These are phyloP conservation scores for Gossypium bickii DNA, from an alignment of 345 rosid species.

Conservation along the genomic window DNA sequence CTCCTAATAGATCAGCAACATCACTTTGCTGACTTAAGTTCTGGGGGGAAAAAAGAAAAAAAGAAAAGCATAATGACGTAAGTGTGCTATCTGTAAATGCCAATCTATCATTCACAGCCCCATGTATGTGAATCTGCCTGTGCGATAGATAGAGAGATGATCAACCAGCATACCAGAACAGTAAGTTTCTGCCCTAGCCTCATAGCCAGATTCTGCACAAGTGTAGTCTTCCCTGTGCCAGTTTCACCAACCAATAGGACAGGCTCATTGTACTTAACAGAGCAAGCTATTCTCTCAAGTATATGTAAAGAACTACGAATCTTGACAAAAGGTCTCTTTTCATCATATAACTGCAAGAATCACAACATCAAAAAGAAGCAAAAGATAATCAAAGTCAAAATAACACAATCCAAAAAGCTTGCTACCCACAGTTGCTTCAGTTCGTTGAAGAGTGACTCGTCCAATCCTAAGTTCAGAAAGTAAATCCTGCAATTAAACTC, in stretches of 20 bases:
- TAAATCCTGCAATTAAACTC: conserved; percentile 44
- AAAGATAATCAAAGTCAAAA: conserved; percentile 12
- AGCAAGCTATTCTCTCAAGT: conserved; percentile 85
- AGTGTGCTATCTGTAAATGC: conserved; percentile 7
- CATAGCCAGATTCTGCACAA: conserved; percentile 77
- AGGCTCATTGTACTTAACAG: conserved; percentile 78
- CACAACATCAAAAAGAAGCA: conserved; percentile 23
- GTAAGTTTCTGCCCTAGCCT: conserved; percentile 84
- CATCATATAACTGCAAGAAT: conserved; percentile 43
- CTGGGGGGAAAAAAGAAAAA: conserved; percentile 31
- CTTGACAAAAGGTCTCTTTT: conserved; percentile 55
- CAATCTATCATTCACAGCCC: not conserved
- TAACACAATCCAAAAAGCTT: conserved; percentile 21
- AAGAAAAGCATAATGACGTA: conserved; percentile 9
- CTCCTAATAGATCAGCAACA: conserved; percentile 88
- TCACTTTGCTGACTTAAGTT: conserved; percentile 98
- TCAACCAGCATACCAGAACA: conserved; percentile 62
- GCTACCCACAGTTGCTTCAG: conserved; percentile 43
- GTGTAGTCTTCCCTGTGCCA: conserved; percentile 97
- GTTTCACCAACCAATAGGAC: conserved; percentile 99
- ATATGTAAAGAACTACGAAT: conserved; percentile 64
- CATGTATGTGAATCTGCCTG: not conserved
- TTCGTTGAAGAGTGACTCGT: conserved; percentile 55
- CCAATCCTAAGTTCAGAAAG: conserved; percentile 58
- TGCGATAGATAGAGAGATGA: not conserved